Conservation (phyloP, 1,139 yeast species). For the Schwanniomyces etchellsii region DNA sequence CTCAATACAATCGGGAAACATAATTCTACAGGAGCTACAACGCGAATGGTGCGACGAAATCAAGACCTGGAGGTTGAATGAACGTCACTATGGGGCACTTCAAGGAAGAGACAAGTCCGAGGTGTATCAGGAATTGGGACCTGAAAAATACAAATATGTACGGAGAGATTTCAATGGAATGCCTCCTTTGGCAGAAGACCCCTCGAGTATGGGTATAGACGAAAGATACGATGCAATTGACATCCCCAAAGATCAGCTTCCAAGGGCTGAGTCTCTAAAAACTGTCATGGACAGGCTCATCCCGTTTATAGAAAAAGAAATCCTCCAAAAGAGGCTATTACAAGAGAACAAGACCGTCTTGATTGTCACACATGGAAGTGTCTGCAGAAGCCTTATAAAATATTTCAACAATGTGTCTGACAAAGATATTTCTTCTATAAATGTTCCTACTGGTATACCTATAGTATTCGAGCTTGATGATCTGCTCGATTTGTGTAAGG, state of each 20-base stretch:
- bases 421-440: slow-evolving; percentile 57
- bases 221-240: slow-evolving; percentile 33
- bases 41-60: slow-evolving; percentile 42
- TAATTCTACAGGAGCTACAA: slow-evolving; percentile 45
- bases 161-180: slow-evolving; percentile 64
- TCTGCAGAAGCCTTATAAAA: slow-evolving; percentile 64
- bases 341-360: slow-evolving; percentile 43
- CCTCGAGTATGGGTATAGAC: slow-evolving; percentile 29
- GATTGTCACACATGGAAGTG: slow-evolving; percentile 72
- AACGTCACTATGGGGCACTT: slow-evolving; percentile 72
- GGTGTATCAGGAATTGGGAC: slow-evolving; percentile 50
- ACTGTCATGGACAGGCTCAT: slow-evolving; percentile 59
- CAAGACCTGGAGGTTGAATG: slow-evolving; percentile 69
- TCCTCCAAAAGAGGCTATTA: slow-evolving; percentile 28
- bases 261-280: slow-evolving; percentile 63
- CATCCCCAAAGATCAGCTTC: slow-evolving; percentile 29
- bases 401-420: slow-evolving; percentile 52
- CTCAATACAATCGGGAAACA: slow-evolving; percentile 61
- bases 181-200: slow-evolving; percentile 47
- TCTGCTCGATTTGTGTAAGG: slow-evolving; percentile 34
- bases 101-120: slow-evolving; percentile 65
- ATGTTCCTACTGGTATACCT: slow-evolving; percentile 78
- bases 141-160: slow-evolving; percentile 57
- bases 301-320: slow-evolving; percentile 45
- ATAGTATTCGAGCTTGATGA: slow-evolving; percentile 51